These are phyloP conservation scores for Cryptococcus deneoformans DNA, from an alignment of 1,284 basidiomycete genomes.

Conservation along the genomic window DNA sequence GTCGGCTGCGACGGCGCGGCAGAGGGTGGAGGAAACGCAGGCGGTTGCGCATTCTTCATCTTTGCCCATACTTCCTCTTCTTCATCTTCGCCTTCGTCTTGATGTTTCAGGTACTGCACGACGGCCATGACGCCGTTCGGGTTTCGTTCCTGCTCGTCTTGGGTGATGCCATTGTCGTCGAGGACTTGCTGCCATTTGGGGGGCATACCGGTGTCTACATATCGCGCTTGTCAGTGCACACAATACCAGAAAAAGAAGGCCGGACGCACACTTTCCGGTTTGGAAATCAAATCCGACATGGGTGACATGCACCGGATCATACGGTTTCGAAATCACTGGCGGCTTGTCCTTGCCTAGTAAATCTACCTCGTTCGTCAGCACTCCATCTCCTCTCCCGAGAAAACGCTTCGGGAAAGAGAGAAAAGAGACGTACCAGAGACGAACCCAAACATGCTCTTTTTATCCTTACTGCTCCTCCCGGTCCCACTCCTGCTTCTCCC, in stretches of 20 bases:
- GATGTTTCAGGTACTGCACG: constrained; percentile 76
- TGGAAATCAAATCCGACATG: constrained; percentile 99
- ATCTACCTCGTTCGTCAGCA: constrained; percentile 51
- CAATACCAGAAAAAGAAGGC: neutral
- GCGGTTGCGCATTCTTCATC: constrained; percentile 54
- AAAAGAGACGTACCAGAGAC: constrained; percentile 39
- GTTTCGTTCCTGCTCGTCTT: constrained; percentile 94
- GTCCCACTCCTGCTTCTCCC: constrained; percentile 48
- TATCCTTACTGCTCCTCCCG: constrained; percentile 48
- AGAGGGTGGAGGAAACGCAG: constrained; percentile 10
- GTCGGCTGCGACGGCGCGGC: neutral
- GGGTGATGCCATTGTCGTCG: constrained; percentile 93
- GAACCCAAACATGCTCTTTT: constrained; percentile 51
- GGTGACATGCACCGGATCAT: constrained; percentile 99
- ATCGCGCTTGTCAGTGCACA: neutral
- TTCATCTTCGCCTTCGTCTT: constrained; percentile 48
- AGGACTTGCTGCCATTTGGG: constrained; percentile 99
- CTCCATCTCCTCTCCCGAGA: neutral
- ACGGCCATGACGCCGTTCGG: constrained; percentile 97
- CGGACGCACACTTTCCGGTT: constrained; percentile 75
- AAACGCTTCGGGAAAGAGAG: neutral
- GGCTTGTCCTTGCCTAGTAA: constrained; percentile 64
- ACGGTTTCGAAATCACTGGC: constrained; percentile 92
- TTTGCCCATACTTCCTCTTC: constrained; percentile 70
- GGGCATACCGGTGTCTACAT: constrained; percentile 77